Percentiles rank a stretch among this genome's conserved stretches.
phyloP scores from a whole-genome alignment of 768 basidiomycete species.

The Leccinellum luteum region DNA sequence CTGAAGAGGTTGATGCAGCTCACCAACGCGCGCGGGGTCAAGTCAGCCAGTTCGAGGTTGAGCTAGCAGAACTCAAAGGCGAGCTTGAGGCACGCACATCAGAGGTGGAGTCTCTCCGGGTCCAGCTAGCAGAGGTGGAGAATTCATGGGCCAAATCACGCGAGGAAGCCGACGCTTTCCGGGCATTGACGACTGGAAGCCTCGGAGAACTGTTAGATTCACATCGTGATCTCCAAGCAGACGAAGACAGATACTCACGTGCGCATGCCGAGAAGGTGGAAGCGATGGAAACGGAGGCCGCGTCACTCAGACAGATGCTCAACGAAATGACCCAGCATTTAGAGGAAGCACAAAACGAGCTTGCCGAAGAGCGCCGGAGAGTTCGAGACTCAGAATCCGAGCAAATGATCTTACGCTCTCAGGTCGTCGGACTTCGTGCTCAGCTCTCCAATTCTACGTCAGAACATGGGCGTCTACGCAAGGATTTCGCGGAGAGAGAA shows the following conservation, averaged over 20 bases:
- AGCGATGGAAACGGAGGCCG: constrained; percentile 74
- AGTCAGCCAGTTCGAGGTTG: constrained; percentile 67
- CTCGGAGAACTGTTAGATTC: constrained; percentile 86
- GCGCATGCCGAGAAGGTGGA: constrained; percentile 81
- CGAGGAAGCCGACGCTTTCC: constrained; percentile 88
- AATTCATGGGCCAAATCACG: constrained; percentile 90
- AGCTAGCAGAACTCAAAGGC: constrained; percentile 72
- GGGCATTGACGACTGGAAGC: constrained; percentile 81
- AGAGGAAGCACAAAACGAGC: constrained; percentile 64
- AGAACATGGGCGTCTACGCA: constrained; percentile 67
- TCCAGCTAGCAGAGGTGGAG: constrained; percentile 75
- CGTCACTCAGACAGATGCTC: constrained; percentile 75
- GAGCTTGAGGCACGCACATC: constrained; percentile 75
- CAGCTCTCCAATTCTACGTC: constrained; percentile 68
- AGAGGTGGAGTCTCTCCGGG: constrained; percentile 69
- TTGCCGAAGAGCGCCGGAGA: constrained; percentile 65
- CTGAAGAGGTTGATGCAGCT: constrained; percentile 74
- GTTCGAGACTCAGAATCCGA: constrained; percentile 64
- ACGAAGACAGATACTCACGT: constrained; percentile 73
- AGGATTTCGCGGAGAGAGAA: constrained; percentile 68
- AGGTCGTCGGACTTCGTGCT: constrained; percentile 68
- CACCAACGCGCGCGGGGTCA: constrained; percentile 70
- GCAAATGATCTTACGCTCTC: constrained; percentile 62
- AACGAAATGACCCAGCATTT: constrained; percentile 71
- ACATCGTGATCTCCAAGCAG: constrained; percentile 79